Evolutionary conservation across 495 filamentous ascomycete genomes (phyloP).

Genomic region (Xanthoparmelia taractica): DNA sequence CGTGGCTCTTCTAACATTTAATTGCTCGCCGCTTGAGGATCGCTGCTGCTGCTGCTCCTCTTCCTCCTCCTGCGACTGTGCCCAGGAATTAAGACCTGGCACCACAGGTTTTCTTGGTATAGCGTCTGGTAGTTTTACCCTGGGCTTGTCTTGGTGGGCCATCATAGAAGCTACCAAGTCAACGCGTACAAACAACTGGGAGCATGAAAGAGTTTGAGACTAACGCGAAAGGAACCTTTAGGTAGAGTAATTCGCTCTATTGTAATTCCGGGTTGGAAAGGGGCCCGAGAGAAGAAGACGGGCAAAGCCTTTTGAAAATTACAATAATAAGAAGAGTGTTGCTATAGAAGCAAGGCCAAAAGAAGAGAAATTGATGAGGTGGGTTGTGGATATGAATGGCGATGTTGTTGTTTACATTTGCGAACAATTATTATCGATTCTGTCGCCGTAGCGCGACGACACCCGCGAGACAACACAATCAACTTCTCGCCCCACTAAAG

Average conservation of each 20-base stretch:
- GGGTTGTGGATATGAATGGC: background rate
- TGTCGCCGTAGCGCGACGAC: background rate
- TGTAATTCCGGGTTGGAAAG: background rate
- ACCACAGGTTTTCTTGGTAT: conserved; percentile 15
- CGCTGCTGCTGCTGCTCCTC: too few relatives aligned
- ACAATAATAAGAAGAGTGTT: background rate
- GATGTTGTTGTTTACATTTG: background rate
- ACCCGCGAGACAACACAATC: background rate
- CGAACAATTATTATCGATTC: too few relatives aligned
- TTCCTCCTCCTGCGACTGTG: conserved; percentile 17
- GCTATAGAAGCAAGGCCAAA: background rate
- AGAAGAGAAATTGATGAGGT: background rate
- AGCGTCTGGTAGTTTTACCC: conserved; percentile 13
- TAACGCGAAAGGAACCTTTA: background rate
- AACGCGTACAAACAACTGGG: background rate
- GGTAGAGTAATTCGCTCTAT: background rate
- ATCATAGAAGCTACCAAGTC: conserved; percentile 4
- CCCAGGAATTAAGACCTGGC: conserved; percentile 24
- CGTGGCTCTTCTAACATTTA: conserved; percentile 3
- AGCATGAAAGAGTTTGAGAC: background rate
- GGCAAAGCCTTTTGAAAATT: background rate
- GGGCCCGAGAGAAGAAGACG: background rate
- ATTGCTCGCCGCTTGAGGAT: background rate
- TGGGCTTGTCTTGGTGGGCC: conserved; percentile 5
- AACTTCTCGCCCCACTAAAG: background rate